phyloP scores from a whole-genome alignment of 1,139 yeast genomes.

The Candida pseudocylindracea region DNA sequence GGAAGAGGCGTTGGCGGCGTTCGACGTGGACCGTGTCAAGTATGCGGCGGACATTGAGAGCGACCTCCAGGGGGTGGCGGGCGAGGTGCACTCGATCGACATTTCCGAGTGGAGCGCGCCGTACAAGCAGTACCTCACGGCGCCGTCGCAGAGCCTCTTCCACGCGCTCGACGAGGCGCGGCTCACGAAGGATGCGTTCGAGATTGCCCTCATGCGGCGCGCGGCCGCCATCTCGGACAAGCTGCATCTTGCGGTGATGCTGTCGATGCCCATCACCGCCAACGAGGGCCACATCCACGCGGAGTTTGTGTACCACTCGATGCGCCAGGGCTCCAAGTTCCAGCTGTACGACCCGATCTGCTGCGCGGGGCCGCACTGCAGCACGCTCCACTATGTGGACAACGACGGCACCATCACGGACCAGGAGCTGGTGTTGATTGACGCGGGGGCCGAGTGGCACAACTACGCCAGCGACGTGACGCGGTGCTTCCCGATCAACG shows the following conservation, averaged over 20 bases:
- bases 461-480: constrained; percentile 89
- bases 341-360: constrained; percentile 91
- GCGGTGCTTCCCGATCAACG: constrained; percentile 80
- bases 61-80: neutral
- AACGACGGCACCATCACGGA: constrained; percentile 43
- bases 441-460: constrained; percentile 96
- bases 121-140: constrained; percentile 12
- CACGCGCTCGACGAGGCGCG: constrained; percentile 77
- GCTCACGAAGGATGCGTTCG: constrained; percentile 64
- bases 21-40: constrained; percentile 64
- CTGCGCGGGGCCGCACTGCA: constrained; percentile 82
- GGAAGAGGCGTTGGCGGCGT: constrained; percentile 41
- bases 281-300: constrained; percentile 90
- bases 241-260: constrained; percentile 82
- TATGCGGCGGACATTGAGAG: constrained; percentile 12
- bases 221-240: constrained; percentile 76
- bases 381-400: constrained; percentile 75
- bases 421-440: constrained; percentile 46
- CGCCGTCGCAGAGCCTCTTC: constrained; percentile 26
- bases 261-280: constrained; percentile 69
- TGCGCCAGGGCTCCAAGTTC: constrained; percentile 78
- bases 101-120: constrained; percentile 13
- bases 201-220: constrained; percentile 48
- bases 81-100: constrained; percentile 17
- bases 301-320: constrained; percentile 80